A percentile compares a stretch with the other conserved stretches of the same genome.
These are phyloP conservation scores for Calycina marina DNA, from an alignment of 2,329 filamentous ascomycete species.

Conservation along the genomic window DNA sequence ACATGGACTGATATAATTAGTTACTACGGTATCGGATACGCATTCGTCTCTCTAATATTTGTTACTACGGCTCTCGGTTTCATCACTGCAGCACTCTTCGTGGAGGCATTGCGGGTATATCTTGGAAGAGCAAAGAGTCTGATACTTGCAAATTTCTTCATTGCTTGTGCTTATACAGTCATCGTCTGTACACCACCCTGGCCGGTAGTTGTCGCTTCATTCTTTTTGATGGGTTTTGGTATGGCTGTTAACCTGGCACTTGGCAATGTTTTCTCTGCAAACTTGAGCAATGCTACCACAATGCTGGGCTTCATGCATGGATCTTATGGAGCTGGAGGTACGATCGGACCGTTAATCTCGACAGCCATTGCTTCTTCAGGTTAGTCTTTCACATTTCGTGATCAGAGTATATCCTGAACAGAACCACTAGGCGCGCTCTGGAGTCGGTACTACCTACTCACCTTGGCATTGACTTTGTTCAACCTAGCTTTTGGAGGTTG, in stretches of 20 bases:
- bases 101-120: conserved; percentile 46
- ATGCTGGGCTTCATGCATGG: conserved; percentile 52
- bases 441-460: conserved; percentile 60
- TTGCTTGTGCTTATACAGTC: conserved; percentile 47
- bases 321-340: conserved; percentile 50
- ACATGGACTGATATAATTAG: too few species aligned
- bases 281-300: conserved; percentile 36
- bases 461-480: conserved; percentile 39
- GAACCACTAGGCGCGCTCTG: conserved; percentile 35
- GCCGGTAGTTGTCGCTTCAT: conserved; percentile 48
- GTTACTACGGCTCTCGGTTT: conserved; percentile 65
- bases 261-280: conserved; percentile 43
- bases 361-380: conserved; percentile 51
- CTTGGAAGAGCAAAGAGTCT: conserved; percentile 53
- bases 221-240: conserved; percentile 51
- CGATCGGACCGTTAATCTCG: conserved; percentile 33
- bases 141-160: conserved; percentile 39
- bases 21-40: conserved; percentile 62
- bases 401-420: too few species aligned
- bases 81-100: conserved; percentile 52
- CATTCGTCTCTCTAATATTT: conserved; percentile 69
- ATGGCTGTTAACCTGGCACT: conserved; percentile 41
- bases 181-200: conserved; percentile 58
- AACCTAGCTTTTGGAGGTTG: conserved; percentile 46
- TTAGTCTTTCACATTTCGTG: too few species aligned